Evolutionary conservation across 176 grass and related monocot species (phyloP).

Genomic region (Ananas comosus): DNA sequence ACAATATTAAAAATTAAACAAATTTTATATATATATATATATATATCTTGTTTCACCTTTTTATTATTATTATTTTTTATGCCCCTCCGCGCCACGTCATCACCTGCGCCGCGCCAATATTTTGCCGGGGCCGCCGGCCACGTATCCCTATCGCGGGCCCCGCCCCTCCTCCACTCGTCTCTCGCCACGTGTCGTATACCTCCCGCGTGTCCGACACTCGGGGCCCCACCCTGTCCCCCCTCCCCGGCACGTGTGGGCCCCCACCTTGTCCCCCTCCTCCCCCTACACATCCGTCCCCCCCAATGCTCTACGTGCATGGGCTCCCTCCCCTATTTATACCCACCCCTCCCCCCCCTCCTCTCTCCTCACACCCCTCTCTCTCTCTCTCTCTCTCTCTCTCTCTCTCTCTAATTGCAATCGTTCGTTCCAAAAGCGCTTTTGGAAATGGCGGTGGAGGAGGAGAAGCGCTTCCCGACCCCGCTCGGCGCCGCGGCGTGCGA

Average conservation of each 20-base stretch:
- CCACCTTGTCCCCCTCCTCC: conserved; percentile 19
- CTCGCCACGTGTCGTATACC: conserved; percentile 14
- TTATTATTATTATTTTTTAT: no score
- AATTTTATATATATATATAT: no score
- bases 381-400: background rate
- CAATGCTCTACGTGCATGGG: conserved; percentile 54
- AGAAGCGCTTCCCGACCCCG: background rate
- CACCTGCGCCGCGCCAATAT: conserved; percentile 2
- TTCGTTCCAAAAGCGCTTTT: background rate
- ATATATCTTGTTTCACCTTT: no score
- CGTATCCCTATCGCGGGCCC: conserved; percentile 4
- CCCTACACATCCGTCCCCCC: background rate
- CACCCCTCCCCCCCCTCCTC: background rate
- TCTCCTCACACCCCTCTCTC: no score
- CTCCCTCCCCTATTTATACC: conserved; percentile 37
- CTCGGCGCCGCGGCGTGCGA: conserved; percentile 34
- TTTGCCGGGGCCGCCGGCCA: conserved; percentile 21
- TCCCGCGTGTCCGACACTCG: conserved; percentile 40
- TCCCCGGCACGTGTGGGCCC: conserved; percentile 41
- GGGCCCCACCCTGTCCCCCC: conserved; percentile 44
- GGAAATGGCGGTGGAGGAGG: background rate
- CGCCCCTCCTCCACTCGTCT: background rate
- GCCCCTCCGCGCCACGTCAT: conserved; percentile 1
- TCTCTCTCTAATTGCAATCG: background rate
- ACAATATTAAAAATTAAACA: no score